Base-by-base conservation (phyloP, 2,329 filamentous ascomycete genomes). In the Curvularia spicifera region DNA sequence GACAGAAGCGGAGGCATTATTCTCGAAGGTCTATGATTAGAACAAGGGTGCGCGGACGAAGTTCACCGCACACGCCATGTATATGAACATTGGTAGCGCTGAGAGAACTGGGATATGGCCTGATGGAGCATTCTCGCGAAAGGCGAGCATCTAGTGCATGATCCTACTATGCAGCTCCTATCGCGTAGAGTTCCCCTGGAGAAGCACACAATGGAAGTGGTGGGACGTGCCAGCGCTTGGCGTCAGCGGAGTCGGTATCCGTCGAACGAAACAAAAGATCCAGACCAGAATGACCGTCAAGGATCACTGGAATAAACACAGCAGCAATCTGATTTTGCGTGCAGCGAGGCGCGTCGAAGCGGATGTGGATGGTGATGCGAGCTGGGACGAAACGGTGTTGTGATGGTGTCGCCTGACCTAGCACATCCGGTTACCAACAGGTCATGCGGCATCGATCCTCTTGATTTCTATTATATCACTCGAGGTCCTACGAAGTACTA, bases 381-480 rank as follows among this genome's bases (percentile, higher is more conserved):
- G 13, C 33, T 35, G 33, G 29, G 26, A 44, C 1, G 28, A 49
- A n/a, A 37, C 35, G 53, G 46, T 44, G 53, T 37, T 39, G 52
- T 49, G 52, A 42, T 35, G 26, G 37, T 50, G 45, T 57, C 55
- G 50, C 26, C 50, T 53, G 50, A 57, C 49, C 50, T 20, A 35
- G 33, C 50, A 28, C 18, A 49, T 43, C 37, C 48, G 44, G 53
- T 49, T 33, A 43, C 22, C 22, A 29, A 20, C 39, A 44, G 39
- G 29, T 47, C 50, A 53, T 53, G 42, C 26, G 48, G 33, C 48
- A 35, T 37, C 18, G 22, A 20, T 7, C 31, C 39, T 12, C 18
- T 35, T 22, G 24, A 37, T n/a, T 29, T 39, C 33, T 33, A 20
- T 37, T n/a, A 13, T 37, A 39, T 31, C 22, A 13, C 5, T 31